These are phyloP conservation scores for Tetrastigma voinierianum DNA, from an alignment of 164 flowering plant species.

Conservation along the genomic window DNA sequence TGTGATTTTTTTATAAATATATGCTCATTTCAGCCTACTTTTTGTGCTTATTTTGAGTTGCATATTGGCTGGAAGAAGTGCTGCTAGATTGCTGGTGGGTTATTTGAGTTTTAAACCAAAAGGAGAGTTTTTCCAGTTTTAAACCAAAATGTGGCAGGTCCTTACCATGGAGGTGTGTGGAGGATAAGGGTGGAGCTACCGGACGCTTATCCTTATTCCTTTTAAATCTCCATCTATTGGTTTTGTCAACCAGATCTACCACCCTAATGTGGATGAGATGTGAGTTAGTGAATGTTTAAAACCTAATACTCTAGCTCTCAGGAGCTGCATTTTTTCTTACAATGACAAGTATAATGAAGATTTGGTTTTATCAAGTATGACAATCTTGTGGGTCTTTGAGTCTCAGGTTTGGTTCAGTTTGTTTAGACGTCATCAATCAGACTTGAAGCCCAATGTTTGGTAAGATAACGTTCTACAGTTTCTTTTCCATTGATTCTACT, in stretches of 20 bases:
- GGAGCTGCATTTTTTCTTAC: too few relatives aligned
- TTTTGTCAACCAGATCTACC: slow-evolving; percentile 90
- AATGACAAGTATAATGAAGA: too few relatives aligned
- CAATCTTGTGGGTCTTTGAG: background rate
- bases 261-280: slow-evolving; percentile 98
- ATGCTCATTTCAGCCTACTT: background rate
- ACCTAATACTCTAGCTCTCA: background rate
- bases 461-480: slow-evolving; percentile 20
- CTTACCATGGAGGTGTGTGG: slow-evolving; percentile 93
- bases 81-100: background rate
- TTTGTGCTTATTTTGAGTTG: background rate
- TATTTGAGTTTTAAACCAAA: too few relatives aligned
- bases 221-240: slow-evolving; percentile 97
- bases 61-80: slow-evolving; percentile 17
- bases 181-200: slow-evolving; percentile 90
- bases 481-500: background rate
- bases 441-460: slow-evolving; percentile 99
- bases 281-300: slow-evolving; percentile 35
- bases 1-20: too few relatives aligned
- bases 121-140: too few relatives aligned
- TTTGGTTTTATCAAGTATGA: background rate
- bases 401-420: slow-evolving; percentile 97
- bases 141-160: slow-evolving; percentile 54
- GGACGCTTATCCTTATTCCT: slow-evolving; percentile 97
- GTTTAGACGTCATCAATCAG: slow-evolving; percentile 95